Evolutionary conservation across 1,284 basidiomycete genomes (phyloP).

Genomic region (Leccinum huronense): DNA sequence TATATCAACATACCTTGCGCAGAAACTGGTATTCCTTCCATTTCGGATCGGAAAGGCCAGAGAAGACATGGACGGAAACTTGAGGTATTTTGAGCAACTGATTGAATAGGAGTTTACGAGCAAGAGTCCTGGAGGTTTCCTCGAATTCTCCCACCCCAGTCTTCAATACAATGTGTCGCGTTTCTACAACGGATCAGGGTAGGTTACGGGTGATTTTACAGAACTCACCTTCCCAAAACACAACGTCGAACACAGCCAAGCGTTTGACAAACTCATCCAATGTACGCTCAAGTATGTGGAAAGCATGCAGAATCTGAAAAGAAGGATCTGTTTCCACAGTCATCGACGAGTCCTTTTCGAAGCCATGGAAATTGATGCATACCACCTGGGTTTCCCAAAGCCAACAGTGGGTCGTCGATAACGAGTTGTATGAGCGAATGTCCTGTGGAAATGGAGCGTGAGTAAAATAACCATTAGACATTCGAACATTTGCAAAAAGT

Average conservation of each 20-base stretch:
- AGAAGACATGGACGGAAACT: constrained; percentile 46
- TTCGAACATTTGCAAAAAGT: constrained; percentile 6
- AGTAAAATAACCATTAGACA: constrained; percentile 2
- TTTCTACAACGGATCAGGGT: constrained; percentile 34
- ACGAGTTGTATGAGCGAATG: constrained; percentile 61
- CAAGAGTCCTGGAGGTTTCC: constrained; percentile 49
- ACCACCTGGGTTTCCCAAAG: constrained; percentile 48
- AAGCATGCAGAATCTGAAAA: constrained; percentile 64
- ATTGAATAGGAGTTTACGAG: constrained; percentile 49
- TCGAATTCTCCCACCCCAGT: constrained; percentile 39
- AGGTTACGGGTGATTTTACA: not conserved
- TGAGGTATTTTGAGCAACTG: constrained; percentile 44
- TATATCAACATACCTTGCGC: constrained; percentile 38
- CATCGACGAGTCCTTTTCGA: not conserved
- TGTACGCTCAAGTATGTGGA: constrained; percentile 50
- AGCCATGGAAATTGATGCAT: constrained; percentile 7
- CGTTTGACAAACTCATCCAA: constrained; percentile 50
- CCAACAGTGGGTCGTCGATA: constrained; percentile 57
- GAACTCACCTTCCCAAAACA: constrained; percentile 57
- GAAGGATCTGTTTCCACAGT: constrained; percentile 41
- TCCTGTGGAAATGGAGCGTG: constrained; percentile 37
- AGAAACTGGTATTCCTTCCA: constrained; percentile 49
- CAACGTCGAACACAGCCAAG: constrained; percentile 58
- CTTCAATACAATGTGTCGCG: constrained; percentile 41
- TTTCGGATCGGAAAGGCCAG: constrained; percentile 41